Base-by-base conservation (phyloP, 192 early-diverging fungal genomes). In the Coemansia sp. region DNA sequence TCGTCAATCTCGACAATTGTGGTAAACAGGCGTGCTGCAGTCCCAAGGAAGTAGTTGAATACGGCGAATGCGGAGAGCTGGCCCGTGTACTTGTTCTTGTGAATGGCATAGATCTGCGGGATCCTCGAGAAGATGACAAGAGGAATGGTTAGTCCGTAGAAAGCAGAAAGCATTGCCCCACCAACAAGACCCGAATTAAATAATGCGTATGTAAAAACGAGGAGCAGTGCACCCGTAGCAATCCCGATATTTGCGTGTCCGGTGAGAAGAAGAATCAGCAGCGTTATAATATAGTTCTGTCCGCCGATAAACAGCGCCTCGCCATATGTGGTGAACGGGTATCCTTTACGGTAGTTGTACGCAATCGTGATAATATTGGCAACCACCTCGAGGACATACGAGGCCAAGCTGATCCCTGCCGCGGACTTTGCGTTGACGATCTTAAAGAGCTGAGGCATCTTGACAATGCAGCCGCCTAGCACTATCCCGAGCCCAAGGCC, bases 391-490 rank as follows among this genome's bases (percentile, higher is more conserved):
- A 99, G 79, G 5, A 92, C 66, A 63, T 92, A 92, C 7, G 89
- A 87, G 13, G 83, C 71, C 61, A 95, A 81, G 10, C 91, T 94
- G 54, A 99, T 84, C 3, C 96, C 96, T 53, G 85, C 80, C 14
- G 88, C 89, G 33, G 90, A 92, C 54, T 77, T 61, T 40, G 88
- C 81, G 22, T 73, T 70, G 19, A 93, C 53, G 53, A 98, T 96
- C 63, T 96, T 99, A 71, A 93, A 71, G 35, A 99, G 95, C 81
- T 99, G 96, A 9, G 97, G 97, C 32, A 99, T 75, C 76, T 99
- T 99, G 61, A 98, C 87, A 40, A 98, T 87, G 36, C 91, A 88
- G n/a, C 93, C 91, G 43, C 92, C 94, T 6, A 89, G 65, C n/a
- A 98, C 92, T 59, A 99, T 95, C n/a, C 93, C 94, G 22, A 99